A percentile compares a stretch with the other conserved stretches of the same genome.
Evolutionary conservation across 495 filamentous ascomycete species (phyloP).

Genomic region (Zalerion maritima): DNA sequence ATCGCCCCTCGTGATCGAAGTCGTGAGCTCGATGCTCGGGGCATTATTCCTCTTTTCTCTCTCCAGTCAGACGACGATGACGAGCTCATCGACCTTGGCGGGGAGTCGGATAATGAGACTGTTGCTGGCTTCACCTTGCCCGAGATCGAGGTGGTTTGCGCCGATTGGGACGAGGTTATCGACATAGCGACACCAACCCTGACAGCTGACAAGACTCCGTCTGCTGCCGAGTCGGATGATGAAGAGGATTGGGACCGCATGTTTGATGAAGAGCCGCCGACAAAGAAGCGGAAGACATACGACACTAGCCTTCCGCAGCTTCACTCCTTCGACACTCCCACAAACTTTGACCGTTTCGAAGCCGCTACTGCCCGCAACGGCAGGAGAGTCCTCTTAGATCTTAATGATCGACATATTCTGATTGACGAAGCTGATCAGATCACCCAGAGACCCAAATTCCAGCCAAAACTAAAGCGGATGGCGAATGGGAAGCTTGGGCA

Average conservation of each 20-base stretch:
- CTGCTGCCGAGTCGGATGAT: slow-evolving; percentile 18
- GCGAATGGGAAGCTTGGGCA: slow-evolving; percentile 39
- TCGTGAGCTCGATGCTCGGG: slow-evolving; percentile 43
- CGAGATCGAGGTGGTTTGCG: slow-evolving; percentile 66
- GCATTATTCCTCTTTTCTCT: slow-evolving; percentile 41
- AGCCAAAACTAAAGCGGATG: slow-evolving; percentile 37
- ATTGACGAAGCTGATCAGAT: slow-evolving; percentile 48
- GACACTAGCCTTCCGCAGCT: slow-evolving; percentile 27
- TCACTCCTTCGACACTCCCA: slow-evolving; percentile 23
- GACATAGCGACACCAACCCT: slow-evolving; percentile 15
- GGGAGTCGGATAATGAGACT: slow-evolving; percentile 45
- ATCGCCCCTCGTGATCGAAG: slow-evolving; percentile 23
- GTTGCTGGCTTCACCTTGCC: slow-evolving; percentile 55
- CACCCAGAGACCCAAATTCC: slow-evolving; percentile 27
- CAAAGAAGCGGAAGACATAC: slow-evolving; percentile 21
- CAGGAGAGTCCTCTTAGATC: slow-evolving; percentile 66
- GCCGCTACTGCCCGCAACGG: slow-evolving; percentile 52
- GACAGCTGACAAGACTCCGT: slow-evolving; percentile 8
- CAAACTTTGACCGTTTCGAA: slow-evolving; percentile 37
- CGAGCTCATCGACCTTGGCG: slow-evolving; percentile 34
- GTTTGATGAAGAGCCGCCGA: slow-evolving; percentile 26
- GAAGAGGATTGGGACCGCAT: slow-evolving; percentile 41
- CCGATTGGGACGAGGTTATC: slow-evolving; percentile 63
- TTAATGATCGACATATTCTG: slow-evolving; percentile 79
- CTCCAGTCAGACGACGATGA: slow-evolving; percentile 38